A percentile compares a stretch with the other conserved stretches of the same genome.
phyloP scores from a whole-genome alignment of 768 basidiomycete genomes.

The Phanerochaete sordida region DNA sequence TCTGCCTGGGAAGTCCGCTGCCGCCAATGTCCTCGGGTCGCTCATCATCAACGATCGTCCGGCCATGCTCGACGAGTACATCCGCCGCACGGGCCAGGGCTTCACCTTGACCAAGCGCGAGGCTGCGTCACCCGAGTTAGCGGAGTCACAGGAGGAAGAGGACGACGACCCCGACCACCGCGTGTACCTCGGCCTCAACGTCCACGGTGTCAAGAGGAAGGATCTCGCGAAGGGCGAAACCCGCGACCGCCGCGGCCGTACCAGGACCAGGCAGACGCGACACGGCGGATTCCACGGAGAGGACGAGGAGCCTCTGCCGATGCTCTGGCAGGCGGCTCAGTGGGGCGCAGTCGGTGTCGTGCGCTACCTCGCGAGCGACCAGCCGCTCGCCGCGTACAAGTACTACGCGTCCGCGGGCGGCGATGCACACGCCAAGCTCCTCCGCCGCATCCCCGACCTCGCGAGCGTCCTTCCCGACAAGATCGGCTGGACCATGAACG shows the following conservation, averaged over 20 bases:
- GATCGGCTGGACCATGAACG: slow-evolving; percentile 48
- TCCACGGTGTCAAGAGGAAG: slow-evolving; percentile 60
- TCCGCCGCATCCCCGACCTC: slow-evolving; percentile 37
- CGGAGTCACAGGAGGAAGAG: slow-evolving; percentile 29
- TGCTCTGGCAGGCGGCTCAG: slow-evolving; percentile 43
- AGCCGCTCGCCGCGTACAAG: slow-evolving; percentile 47
- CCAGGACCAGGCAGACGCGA: too few species aligned
- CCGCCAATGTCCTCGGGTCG: slow-evolving; percentile 19
- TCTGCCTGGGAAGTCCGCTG: slow-evolving; percentile 26
- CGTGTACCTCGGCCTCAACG: slow-evolving; percentile 56
- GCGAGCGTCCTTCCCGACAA: slow-evolving; percentile 40
- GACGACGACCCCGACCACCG: slow-evolving; percentile 12
- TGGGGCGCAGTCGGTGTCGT: slow-evolving; percentile 31
- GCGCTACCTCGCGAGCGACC: slow-evolving; percentile 44
- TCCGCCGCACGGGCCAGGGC: slow-evolving; percentile 45
- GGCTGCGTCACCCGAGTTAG: slow-evolving; percentile 20
- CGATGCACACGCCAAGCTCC: slow-evolving; percentile 38
- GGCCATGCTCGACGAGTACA: slow-evolving; percentile 54
- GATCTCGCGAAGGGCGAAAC: slow-evolving; percentile 52
- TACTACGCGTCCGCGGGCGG: slow-evolving; percentile 42
- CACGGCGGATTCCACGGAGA: too few species aligned
- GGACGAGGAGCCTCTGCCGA: slow-evolving; percentile 10
- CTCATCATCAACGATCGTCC: slow-evolving; percentile 41
- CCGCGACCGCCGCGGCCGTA: slow-evolving; percentile 18
- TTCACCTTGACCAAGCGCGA: slow-evolving; percentile 10